A percentile compares a stretch with the other conserved stretches of the same genome.
Evolutionary conservation across 23 red algal genomes (phyloP).

Genomic region (Porphyridium purpureum): DNA sequence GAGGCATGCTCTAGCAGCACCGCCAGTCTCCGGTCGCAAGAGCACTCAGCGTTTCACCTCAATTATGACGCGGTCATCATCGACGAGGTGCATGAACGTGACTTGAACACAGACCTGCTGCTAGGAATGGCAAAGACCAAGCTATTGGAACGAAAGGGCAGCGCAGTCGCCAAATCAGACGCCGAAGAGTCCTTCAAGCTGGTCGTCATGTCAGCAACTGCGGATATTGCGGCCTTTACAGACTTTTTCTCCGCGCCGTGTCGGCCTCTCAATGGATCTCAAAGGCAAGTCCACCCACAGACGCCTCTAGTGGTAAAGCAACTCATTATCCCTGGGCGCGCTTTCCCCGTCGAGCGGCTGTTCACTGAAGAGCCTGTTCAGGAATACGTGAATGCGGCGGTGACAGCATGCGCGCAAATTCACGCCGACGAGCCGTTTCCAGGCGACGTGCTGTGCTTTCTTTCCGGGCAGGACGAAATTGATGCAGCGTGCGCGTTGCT

Average conservation of each 20-base stretch:
- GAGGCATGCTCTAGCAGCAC: conserved; percentile 38
- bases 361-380: conserved; percentile 35
- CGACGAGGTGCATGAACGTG: conserved; percentile 95
- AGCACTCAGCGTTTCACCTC: no score
- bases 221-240: conserved; percentile 33
- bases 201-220: conserved; percentile 88
- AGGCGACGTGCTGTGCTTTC: conserved; percentile 87
- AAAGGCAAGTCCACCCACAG: neutral
- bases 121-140: conserved; percentile 51
- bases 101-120: conserved; percentile 77
- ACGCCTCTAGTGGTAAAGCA: neutral
- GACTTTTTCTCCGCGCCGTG: conserved; percentile 13
- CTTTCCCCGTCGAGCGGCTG: conserved; percentile 38
- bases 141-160: neutral
- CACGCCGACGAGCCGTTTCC: conserved; percentile 31
- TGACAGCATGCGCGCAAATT: conserved; percentile 49
- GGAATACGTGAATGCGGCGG: conserved; percentile 74
- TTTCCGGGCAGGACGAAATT: conserved; percentile 94
- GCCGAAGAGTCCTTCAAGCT: conserved; percentile 29
- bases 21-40: no score
- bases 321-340: conserved; percentile 27
- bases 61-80: conserved; percentile 49
- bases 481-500: conserved; percentile 41
- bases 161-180: no score
- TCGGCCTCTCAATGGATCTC: neutral